Conservation (phyloP, 1,139 yeast genomes). For the Saccharomyces hybrid region DNA sequence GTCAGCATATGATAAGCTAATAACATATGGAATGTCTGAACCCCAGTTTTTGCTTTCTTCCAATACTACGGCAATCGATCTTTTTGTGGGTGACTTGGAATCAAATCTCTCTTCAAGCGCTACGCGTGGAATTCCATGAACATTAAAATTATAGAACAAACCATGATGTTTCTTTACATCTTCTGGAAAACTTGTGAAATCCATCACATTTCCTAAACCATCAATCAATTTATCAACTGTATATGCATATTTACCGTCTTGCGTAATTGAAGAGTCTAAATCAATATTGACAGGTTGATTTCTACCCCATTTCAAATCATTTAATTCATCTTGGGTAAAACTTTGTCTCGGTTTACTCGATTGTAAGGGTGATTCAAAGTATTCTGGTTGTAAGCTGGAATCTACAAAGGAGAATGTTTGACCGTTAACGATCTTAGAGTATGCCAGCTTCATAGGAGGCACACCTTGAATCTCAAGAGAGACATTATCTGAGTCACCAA, state of each 20-base stretch:
- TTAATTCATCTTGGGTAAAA: conserved; percentile 32
- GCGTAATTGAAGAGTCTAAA: conserved; percentile 41
- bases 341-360: conserved; percentile 17
- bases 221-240: conserved; percentile 62
- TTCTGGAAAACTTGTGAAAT: conserved; percentile 38
- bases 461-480: conserved; percentile 59
- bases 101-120: conserved; percentile 34
- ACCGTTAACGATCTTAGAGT: conserved; percentile 51
- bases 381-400: conserved; percentile 43
- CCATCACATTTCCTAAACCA: conserved; percentile 62
- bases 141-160: conserved; percentile 46
- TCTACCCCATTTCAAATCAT: conserved; percentile 47
- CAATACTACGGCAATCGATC: conserved; percentile 37
- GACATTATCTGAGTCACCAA: conserved; percentile 52
- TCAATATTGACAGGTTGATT: conserved; percentile 42
- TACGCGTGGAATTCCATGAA: conserved; percentile 57
- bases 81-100: conserved; percentile 37
- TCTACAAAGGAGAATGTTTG: conserved; percentile 38
- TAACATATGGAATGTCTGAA: conserved; percentile 24
- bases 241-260: conserved; percentile 57
- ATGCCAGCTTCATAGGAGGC: conserved; percentile 62
- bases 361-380: conserved; percentile 34
- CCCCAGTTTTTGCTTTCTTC: conserved; percentile 24
- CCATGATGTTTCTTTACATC: conserved; percentile 36
- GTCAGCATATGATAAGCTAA: conserved; percentile 35